A percentile compares a stretch with the other conserved stretches of the same genome.
These are phyloP conservation scores for Metschnikowia reukaufii DNA, from an alignment of 805 yeast genomes.

Conservation along the genomic window DNA sequence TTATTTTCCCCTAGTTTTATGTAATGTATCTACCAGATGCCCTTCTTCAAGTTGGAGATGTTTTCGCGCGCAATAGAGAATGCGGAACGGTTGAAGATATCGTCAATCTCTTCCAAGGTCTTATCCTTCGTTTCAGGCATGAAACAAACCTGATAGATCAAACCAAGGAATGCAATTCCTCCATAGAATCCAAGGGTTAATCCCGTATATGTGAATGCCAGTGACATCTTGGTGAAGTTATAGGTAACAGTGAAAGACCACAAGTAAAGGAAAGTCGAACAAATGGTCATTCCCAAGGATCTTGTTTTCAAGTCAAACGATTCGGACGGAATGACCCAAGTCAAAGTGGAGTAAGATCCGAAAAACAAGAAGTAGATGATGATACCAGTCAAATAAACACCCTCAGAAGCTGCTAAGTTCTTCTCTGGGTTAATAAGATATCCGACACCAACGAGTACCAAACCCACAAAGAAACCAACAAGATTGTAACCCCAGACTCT, in stretches of 20 bases:
- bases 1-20: not conserved
- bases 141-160: slow-evolving; percentile 52
- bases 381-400: slow-evolving; percentile 61
- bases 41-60: slow-evolving; percentile 29
- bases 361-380: slow-evolving; percentile 65
- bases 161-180: slow-evolving; percentile 60
- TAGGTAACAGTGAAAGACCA: slow-evolving; percentile 66
- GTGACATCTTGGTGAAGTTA: slow-evolving; percentile 58
- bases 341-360: slow-evolving; percentile 64
- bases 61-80: slow-evolving; percentile 35
- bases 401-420: slow-evolving; percentile 47
- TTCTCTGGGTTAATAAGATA: slow-evolving; percentile 45
- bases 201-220: slow-evolving; percentile 60
- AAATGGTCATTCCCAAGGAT: slow-evolving; percentile 64
- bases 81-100: slow-evolving; percentile 53
- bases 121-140: slow-evolving; percentile 74
- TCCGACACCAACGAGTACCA: slow-evolving; percentile 59
- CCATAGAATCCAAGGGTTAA: slow-evolving; percentile 66
- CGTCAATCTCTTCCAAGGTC: slow-evolving; percentile 72
- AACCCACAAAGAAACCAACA: slow-evolving; percentile 59
- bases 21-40: slow-evolving; percentile 13
- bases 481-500: slow-evolving; percentile 60
- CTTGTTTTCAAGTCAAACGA: slow-evolving; percentile 58
- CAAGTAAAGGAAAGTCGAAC: slow-evolving; percentile 54
- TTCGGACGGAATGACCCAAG: slow-evolving; percentile 71